Evolutionary conservation across 169 alveolate species (phyloP).

Genomic region (Pseudocohnilembus persalinus): DNA sequence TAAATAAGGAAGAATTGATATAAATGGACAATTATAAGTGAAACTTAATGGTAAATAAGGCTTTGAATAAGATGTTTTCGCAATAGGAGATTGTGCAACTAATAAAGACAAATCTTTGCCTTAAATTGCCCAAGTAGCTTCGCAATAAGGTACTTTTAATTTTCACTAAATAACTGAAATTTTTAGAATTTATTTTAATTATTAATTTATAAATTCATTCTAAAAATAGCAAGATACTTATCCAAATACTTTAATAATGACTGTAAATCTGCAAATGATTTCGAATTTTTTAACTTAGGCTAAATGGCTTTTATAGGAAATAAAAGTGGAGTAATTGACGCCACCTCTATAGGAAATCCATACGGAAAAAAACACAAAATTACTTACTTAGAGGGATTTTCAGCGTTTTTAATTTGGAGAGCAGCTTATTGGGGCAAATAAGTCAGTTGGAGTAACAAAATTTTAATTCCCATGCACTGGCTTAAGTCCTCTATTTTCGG

Average conservation of each 20-base stretch:
- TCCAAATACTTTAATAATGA: neutral
- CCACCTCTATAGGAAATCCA: neutral
- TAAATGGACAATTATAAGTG: neutral
- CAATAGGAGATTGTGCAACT: neutral
- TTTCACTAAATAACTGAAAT: neutral
- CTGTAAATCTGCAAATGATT: neutral
- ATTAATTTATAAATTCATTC: too few relatives aligned
- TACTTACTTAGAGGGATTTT: neutral
- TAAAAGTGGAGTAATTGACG: neutral
- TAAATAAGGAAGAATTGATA: neutral
- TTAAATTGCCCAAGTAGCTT: neutral
- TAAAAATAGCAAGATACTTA: neutral
- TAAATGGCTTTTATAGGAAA: neutral
- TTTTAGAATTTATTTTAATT: too few relatives aligned
- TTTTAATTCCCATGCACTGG: conserved; percentile 6
- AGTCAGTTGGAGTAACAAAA: conserved; percentile 1
- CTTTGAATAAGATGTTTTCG: neutral
- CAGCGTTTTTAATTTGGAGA: conserved; percentile 7
- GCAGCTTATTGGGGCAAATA: conserved; percentile 3
- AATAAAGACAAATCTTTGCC: neutral
- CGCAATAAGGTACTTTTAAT: neutral
- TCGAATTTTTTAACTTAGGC: neutral
- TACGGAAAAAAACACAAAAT: neutral
- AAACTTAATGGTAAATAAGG: neutral
- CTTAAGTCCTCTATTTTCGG: neutral